Evolutionary conservation across 2,329 filamentous ascomycete genomes (phyloP).

Genomic region (Trichoderma harzianum): DNA sequence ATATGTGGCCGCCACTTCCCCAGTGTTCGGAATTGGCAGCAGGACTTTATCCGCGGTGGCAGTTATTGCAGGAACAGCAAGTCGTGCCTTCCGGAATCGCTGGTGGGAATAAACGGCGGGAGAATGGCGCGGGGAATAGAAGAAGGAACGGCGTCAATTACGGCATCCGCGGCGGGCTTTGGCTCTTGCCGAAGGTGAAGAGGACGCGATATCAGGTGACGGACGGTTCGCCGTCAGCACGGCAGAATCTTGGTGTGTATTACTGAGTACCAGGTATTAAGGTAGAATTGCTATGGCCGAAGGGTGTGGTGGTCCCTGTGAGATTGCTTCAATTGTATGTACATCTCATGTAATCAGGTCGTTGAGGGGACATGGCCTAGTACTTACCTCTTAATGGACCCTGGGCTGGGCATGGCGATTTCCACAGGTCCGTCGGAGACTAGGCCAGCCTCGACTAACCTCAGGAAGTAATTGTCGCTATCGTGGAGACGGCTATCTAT

Average conservation of each 20-base stretch:
- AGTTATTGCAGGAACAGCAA: neutral
- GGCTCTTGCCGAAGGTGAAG: neutral
- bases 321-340: neutral
- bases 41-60: neutral
- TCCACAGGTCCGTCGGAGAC: neutral
- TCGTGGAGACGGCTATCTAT: neutral
- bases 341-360: neutral
- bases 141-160: neutral
- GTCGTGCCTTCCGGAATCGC: neutral
- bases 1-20: conserved; percentile 11
- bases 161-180: neutral
- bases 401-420: neutral
- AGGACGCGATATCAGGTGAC: neutral
- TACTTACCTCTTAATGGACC: neutral
- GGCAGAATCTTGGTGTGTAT: neutral
- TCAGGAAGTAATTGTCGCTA: neutral
- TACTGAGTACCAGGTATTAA: neutral
- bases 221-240: neutral
- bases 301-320: neutral
- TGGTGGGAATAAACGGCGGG: neutral
- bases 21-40: neutral
- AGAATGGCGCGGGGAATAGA: conserved; percentile 2
- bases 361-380: neutral
- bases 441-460: neutral
- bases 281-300: neutral